Evolutionary conservation across 2,329 filamentous ascomycete genomes (phyloP).

Genomic region (Tricladium varicosporioides): DNA sequence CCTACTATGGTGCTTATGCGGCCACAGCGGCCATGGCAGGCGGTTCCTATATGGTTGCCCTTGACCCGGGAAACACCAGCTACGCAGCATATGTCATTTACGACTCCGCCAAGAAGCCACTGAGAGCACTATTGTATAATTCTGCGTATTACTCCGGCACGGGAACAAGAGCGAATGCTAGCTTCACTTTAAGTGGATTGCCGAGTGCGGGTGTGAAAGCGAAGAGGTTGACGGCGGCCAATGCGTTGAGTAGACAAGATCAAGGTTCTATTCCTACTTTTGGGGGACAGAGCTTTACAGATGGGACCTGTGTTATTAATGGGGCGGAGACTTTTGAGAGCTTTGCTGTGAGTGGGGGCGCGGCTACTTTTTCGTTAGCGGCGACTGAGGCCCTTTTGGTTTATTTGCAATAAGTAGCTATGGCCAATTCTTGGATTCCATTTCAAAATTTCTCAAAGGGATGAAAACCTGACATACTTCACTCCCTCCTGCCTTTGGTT

Average conservation of each 20-base stretch:
- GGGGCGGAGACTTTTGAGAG: conserved; percentile 42
- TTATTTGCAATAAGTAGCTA: conserved; percentile 35
- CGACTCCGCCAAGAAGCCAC: conserved; percentile 10
- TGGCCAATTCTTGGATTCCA: no score
- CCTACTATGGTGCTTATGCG: conserved; percentile 31
- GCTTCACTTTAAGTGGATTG: conserved; percentile 25
- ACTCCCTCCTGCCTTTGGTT: no score
- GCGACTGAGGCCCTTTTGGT: conserved; percentile 49
- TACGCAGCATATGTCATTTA: conserved; percentile 29
- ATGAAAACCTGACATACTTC: no score
- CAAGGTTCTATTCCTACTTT: conserved; percentile 42
- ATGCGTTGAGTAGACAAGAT: conserved; percentile 44
- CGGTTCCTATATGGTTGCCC: conserved; percentile 22
- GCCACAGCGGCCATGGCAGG: conserved; percentile 27
- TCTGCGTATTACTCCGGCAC: conserved; percentile 26
- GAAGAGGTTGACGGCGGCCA: conserved; percentile 38
- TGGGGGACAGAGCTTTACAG: conserved; percentile 45
- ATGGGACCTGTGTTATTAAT: conserved; percentile 43
- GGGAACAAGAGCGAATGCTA: conserved; percentile 21
- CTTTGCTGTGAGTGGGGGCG: conserved; percentile 34
- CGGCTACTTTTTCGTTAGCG: conserved; percentile 40
- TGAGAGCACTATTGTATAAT: conserved; percentile 27
- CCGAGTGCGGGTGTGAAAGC: conserved; percentile 13
- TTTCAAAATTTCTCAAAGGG: no score
- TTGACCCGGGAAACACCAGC: conserved; percentile 22